Evolutionary conservation across 163 green algal species (phyloP).

Genomic region (Chlamydomonas reinhardtii): DNA sequence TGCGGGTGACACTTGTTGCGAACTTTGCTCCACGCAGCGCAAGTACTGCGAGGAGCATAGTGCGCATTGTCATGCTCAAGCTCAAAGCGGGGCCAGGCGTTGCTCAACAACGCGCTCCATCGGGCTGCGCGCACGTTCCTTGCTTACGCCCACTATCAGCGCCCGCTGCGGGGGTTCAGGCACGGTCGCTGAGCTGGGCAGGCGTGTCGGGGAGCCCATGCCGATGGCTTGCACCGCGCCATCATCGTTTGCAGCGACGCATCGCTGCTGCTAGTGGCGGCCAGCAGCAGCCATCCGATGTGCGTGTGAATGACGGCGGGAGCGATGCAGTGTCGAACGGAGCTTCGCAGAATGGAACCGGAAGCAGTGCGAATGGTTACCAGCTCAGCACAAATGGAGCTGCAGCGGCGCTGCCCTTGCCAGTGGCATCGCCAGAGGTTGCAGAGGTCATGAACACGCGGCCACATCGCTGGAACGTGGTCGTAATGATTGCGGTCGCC

Average conservation of each 20-base stretch:
- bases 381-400: background rate
- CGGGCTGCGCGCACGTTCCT: conserved; percentile 18
- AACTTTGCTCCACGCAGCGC: too few relatives aligned
- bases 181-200: too few relatives aligned
- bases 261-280: conserved; percentile 2
- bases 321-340: background rate
- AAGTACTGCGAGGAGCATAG: too few relatives aligned
- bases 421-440: background rate
- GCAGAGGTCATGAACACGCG: background rate
- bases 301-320: background rate
- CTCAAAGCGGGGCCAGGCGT: conserved; percentile 4
- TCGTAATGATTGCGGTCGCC: conserved; percentile 85
- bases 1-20: too few relatives aligned
- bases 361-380: background rate
- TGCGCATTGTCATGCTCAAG: too few relatives aligned
- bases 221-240: too few relatives aligned
- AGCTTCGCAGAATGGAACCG: background rate
- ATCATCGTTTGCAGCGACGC: background rate
- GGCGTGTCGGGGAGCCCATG: too few relatives aligned
- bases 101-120: background rate
- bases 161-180: too few relatives aligned
- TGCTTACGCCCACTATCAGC: conserved; percentile 5
- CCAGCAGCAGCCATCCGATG: conserved; percentile 35
- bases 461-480: conserved; percentile 83
- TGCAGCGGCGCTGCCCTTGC: conserved; percentile 7